Percentiles rank a stretch among this genome's conserved stretches.
phyloP scores from a whole-genome alignment of 805 yeast species.

The Tetrapisispora phaffii region DNA sequence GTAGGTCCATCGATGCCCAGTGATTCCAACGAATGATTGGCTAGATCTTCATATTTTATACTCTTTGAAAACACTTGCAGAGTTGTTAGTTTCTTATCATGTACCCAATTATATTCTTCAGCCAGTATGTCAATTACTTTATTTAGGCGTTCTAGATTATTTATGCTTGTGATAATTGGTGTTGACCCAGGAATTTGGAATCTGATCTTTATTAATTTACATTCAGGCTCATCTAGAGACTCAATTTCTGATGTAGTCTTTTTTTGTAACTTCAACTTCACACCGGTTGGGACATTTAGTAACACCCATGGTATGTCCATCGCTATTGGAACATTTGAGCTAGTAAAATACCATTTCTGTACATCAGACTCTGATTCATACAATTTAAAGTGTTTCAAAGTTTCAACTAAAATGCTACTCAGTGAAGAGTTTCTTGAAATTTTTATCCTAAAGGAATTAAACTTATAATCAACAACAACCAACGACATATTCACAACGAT shows the following conservation, averaged over 20 bases:
- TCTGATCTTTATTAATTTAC: conserved; percentile 23
- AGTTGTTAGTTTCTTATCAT: conserved; percentile 4
- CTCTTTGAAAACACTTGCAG: conserved; percentile 21
- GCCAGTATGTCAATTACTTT: conserved; percentile 10
- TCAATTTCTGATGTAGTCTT: not conserved
- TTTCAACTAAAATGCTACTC: conserved; percentile 29
- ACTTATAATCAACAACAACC: conserved; percentile 30
- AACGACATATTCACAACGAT: conserved; percentile 28
- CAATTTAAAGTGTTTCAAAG: conserved; percentile 33
- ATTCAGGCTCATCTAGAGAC: not conserved
- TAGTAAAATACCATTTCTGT: conserved; percentile 19
- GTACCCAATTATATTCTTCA: conserved; percentile 9
- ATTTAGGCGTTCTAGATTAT: conserved; percentile 12
- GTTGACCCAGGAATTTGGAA: conserved; percentile 21
- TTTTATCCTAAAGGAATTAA: conserved; percentile 28
- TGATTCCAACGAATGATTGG: conserved; percentile 9
- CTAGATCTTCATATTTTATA: conserved; percentile 7
- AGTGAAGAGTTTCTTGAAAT: conserved; percentile 31
- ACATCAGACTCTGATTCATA: conserved; percentile 4
- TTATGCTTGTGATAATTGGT: conserved; percentile 19
- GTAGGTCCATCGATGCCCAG: conserved; percentile 15
- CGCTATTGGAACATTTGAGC: conserved; percentile 29
- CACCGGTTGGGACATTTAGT: conserved; percentile 37
- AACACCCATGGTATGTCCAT: conserved; percentile 36
- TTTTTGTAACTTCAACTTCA: conserved; percentile 28